A percentile compares a stretch with the other conserved stretches of the same genome.
Conservation (phyloP, 1,284 basidiomycete genomes). For the Trichosporon faecale region DNA sequence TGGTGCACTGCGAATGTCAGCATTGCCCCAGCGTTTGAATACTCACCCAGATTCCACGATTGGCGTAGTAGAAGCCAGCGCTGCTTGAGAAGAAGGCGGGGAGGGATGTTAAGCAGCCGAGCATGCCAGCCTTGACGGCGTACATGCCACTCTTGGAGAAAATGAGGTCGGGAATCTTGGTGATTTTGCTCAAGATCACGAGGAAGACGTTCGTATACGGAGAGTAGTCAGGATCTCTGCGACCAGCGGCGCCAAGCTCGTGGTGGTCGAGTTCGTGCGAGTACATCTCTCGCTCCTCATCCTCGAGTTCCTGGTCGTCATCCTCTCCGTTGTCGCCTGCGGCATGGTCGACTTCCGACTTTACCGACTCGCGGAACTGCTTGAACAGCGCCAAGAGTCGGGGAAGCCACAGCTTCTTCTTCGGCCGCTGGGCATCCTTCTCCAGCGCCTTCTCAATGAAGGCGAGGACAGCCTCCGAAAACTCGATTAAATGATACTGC, state of each 20-base stretch:
- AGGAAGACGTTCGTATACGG: constrained; percentile 43
- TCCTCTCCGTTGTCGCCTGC: constrained; percentile 13
- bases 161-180: constrained; percentile 34
- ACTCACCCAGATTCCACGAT: constrained; percentile 43
- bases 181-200: constrained; percentile 37
- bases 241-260: constrained; percentile 38
- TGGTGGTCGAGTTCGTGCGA: constrained; percentile 14
- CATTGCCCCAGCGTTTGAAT: neutral
- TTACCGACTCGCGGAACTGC: constrained; percentile 25
- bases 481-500: constrained; percentile 66
- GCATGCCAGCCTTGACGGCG: constrained; percentile 71
- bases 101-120: constrained; percentile 58
- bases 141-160: constrained; percentile 58
- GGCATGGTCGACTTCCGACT: constrained; percentile 1
- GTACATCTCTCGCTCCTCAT: constrained; percentile 27
- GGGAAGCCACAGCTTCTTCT: constrained; percentile 67
- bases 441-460: constrained; percentile 59
- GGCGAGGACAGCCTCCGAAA: constrained; percentile 55
- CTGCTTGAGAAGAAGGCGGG: constrained; percentile 43
- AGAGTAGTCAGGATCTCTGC: constrained; percentile 50
- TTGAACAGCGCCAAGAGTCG: constrained; percentile 46
- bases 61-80: constrained; percentile 47
- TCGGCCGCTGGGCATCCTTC: constrained; percentile 59
- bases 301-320: constrained; percentile 5
- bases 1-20: neutral